phyloP scores from a whole-genome alignment of 2,329 filamentous ascomycete species.

The Septoria linicola region DNA sequence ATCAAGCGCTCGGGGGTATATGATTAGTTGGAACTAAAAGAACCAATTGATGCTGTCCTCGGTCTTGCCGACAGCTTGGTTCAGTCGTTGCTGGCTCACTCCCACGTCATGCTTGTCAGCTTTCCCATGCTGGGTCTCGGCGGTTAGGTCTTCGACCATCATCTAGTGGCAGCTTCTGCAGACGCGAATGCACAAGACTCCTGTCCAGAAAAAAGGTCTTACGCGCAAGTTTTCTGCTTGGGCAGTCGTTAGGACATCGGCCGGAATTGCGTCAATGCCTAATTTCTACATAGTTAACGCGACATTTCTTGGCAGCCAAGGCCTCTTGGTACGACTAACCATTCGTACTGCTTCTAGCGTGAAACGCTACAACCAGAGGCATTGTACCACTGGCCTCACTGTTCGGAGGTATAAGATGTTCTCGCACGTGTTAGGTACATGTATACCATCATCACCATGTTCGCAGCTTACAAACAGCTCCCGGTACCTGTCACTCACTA shows the following conservation, averaged over 20 bases:
- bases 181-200: no score
- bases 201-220: no score
- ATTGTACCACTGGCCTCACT: not conserved
- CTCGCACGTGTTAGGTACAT: not conserved
- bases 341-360: not conserved
- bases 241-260: slow-evolving; percentile 2
- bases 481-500: not conserved
- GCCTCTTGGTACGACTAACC: slow-evolving; percentile 2
- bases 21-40: no score
- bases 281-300: not conserved
- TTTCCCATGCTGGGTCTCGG: no score
- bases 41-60: no score
- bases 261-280: slow-evolving; percentile 2
- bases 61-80: no score
- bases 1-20: no score
- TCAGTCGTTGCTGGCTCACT: no score
- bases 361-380: not conserved
- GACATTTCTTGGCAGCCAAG: slow-evolving; percentile 10
- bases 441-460: not conserved
- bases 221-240: slow-evolving; percentile 6
- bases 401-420: not conserved
- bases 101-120: no score
- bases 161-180: no score
- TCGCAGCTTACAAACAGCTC: slow-evolving; percentile 1
- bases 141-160: no score